Evolutionary conservation across 768 basidiomycete genomes (phyloP).

Genomic region (Kwoniella bestiolae): DNA sequence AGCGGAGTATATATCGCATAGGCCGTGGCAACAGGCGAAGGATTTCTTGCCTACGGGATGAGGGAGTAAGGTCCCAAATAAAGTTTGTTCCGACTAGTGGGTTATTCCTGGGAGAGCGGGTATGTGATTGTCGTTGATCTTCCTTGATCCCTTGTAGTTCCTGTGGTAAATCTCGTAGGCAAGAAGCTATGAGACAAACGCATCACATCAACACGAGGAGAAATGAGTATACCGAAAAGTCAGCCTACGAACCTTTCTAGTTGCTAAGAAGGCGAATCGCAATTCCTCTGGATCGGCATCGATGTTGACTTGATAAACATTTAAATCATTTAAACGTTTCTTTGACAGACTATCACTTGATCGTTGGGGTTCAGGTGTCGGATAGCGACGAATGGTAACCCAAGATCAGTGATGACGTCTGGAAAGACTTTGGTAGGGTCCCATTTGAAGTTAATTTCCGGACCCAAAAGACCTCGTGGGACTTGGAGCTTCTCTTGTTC

Average conservation of each 20-base stretch:
- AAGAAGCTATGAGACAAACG: background rate
- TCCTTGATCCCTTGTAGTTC: background rate
- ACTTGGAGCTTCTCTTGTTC: background rate
- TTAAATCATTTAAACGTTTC: background rate
- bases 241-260: background rate
- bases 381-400: background rate
- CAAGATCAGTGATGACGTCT: background rate
- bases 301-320: background rate
- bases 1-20: background rate
- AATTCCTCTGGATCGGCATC: background rate
- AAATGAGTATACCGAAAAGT: background rate
- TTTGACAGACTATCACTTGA: background rate
- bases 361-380: background rate
- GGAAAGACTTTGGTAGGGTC: background rate
- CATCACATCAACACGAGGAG: background rate
- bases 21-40: background rate
- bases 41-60: background rate
- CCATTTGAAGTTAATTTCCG: background rate
- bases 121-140: background rate
- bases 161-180: background rate
- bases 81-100: background rate
- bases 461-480: background rate
- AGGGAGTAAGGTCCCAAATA: background rate
- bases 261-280: background rate
- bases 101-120: background rate